These are phyloP conservation scores for Naganishia randhawae DNA, from an alignment of 768 basidiomycete species.

Conservation along the genomic window DNA sequence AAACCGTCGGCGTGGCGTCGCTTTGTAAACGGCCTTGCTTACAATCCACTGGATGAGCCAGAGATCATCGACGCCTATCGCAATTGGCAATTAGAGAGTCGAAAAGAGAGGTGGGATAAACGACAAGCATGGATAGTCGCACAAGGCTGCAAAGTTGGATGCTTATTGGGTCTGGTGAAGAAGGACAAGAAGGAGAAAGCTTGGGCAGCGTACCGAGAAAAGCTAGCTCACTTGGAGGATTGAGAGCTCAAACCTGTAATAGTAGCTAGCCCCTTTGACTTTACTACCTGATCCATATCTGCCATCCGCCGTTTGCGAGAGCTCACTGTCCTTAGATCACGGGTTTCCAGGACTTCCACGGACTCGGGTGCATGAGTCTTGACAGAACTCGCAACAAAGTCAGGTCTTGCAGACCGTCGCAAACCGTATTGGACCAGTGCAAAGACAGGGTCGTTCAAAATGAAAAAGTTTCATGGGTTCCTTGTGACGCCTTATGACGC, in stretches of 20 bases:
- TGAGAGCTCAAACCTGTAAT: neutral
- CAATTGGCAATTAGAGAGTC: neutral
- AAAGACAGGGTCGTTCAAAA: too few relatives aligned
- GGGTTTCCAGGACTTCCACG: too few relatives aligned
- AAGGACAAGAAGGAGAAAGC: constrained; percentile 1
- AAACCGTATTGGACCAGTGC: too few relatives aligned
- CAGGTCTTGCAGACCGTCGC: too few relatives aligned
- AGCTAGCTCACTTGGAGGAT: constrained; percentile 17
- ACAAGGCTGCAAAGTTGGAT: neutral
- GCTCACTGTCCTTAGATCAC: too few relatives aligned
- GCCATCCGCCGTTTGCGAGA: too few relatives aligned
- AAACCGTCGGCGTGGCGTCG: constrained; percentile 11
- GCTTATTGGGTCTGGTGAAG: neutral
- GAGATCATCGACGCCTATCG: constrained; percentile 11
- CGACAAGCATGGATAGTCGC: neutral
- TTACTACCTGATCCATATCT: neutral
- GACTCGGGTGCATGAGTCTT: too few relatives aligned
- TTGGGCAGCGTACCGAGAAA: neutral
- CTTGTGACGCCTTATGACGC: too few relatives aligned
- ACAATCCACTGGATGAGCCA: constrained; percentile 5
- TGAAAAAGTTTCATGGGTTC: too few relatives aligned
- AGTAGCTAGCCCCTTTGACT: neutral
- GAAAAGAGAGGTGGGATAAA: constrained; percentile 1
- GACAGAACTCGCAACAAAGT: too few relatives aligned
- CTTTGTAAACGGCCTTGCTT: neutral